Evolutionary conservation across 139 green algal genomes (phyloP).

Genomic region (Volvox africanus): DNA sequence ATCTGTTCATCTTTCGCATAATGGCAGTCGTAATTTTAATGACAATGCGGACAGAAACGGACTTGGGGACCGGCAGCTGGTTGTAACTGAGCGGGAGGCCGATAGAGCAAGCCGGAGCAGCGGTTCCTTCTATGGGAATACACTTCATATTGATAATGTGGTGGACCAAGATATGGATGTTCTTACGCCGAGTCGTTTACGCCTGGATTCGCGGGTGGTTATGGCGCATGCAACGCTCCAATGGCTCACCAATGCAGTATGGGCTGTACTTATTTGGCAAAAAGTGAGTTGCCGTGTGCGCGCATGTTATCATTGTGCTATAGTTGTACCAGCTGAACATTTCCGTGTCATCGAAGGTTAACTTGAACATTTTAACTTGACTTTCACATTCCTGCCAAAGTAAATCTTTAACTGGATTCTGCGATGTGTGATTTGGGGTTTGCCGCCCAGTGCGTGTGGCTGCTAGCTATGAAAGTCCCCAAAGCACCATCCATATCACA

Average conservation of each 20-base stretch:
- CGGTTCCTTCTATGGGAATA: background rate
- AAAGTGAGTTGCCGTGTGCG: constrained; percentile 3
- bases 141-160: background rate
- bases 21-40: background rate
- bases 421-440: too few relatives aligned
- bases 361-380: too few relatives aligned
- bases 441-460: too few relatives aligned
- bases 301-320: too few relatives aligned
- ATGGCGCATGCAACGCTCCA: background rate
- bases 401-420: too few relatives aligned
- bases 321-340: too few relatives aligned
- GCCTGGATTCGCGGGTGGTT: constrained; percentile 25
- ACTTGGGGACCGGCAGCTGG: background rate
- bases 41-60: background rate
- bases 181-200: constrained; percentile 20
- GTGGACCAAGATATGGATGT: background rate
- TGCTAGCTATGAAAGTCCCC: too few relatives aligned
- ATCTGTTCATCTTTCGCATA: background rate
- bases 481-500: too few relatives aligned
- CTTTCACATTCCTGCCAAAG: too few relatives aligned
- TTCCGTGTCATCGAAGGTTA: too few relatives aligned
- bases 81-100: background rate
- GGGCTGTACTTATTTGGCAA: constrained; percentile 20
- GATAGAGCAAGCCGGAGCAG: background rate
- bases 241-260: constrained; percentile 43